A percentile compares a stretch with the other conserved stretches of the same genome.
phyloP scores from a whole-genome alignment of 768 basidiomycete species.

The Hypholoma sublateritium region DNA sequence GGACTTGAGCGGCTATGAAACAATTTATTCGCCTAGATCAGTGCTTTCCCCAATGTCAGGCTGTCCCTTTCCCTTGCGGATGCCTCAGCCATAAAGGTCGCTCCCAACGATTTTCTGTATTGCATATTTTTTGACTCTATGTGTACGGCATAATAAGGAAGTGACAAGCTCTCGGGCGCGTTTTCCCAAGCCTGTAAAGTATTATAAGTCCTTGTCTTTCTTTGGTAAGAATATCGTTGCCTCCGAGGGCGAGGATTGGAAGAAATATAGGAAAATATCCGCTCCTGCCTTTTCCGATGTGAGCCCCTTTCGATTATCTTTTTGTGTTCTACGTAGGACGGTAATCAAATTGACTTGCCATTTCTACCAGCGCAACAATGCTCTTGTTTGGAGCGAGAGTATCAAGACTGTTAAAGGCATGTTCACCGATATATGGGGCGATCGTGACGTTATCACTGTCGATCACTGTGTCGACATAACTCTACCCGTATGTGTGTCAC shows the following conservation, averaged over 20 bases:
- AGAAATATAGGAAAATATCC: slow-evolving; percentile 59
- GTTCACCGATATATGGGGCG: slow-evolving; percentile 49
- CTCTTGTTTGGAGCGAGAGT: slow-evolving; percentile 49
- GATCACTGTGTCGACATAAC: slow-evolving; percentile 54
- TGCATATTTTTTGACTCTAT: neutral
- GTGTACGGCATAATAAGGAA: slow-evolving; percentile 35
- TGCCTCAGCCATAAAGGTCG: slow-evolving; percentile 40
- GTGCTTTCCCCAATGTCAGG: slow-evolving; percentile 21
- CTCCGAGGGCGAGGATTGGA: slow-evolving; percentile 66
- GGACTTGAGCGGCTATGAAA: too few relatives aligned
- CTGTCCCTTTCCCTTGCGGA: slow-evolving; percentile 34
- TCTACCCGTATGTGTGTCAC: slow-evolving; percentile 39
- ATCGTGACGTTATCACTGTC: slow-evolving; percentile 35
- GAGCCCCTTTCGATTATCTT: slow-evolving; percentile 9
- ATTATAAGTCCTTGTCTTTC: slow-evolving; percentile 44
- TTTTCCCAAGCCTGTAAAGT: slow-evolving; percentile 55
- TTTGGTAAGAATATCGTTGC: slow-evolving; percentile 67
- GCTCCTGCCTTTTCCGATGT: slow-evolving; percentile 70
- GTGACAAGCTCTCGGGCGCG: slow-evolving; percentile 44
- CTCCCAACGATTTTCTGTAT: neutral
- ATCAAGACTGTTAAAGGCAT: slow-evolving; percentile 40
- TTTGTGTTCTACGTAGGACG: neutral
- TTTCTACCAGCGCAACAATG: slow-evolving; percentile 38
- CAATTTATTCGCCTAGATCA: slow-evolving; percentile 17
- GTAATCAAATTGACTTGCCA: neutral